These are phyloP conservation scores for Stereocaulon alpinum DNA, from an alignment of 495 filamentous ascomycete species.

Conservation along the genomic window DNA sequence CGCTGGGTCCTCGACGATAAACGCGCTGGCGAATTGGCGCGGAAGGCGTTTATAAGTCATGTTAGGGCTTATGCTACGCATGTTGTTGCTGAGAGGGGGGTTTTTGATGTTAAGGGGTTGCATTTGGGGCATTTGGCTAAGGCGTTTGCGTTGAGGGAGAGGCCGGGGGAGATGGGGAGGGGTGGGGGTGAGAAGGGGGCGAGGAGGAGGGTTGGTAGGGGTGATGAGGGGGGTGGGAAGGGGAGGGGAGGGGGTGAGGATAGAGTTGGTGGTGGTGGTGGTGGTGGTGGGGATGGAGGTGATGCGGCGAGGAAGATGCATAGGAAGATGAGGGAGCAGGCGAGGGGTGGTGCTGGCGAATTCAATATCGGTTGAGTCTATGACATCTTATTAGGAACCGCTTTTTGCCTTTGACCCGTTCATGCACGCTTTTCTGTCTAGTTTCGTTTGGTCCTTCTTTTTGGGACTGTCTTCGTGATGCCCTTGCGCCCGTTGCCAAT, in stretches of 20 bases:
- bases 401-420: background rate
- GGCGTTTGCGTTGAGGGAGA: constrained; percentile 78
- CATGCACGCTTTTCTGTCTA: no score
- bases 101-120: constrained; percentile 80
- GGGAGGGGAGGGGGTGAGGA: constrained; percentile 31
- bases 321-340: constrained; percentile 64
- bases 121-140: constrained; percentile 93
- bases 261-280: constrained; percentile 20
- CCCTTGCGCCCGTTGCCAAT: no score
- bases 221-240: background rate
- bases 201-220: constrained; percentile 26
- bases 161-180: constrained; percentile 70
- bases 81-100: constrained; percentile 64
- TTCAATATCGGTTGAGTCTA: constrained; percentile 88
- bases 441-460: no score
- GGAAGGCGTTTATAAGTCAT: constrained; percentile 80
- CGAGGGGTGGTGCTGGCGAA: constrained; percentile 62
- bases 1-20: constrained; percentile 55
- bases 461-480: no score
- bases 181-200: constrained; percentile 31
- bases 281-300: constrained; percentile 32
- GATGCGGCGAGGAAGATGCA: constrained; percentile 66
- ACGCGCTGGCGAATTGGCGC: constrained; percentile 56
- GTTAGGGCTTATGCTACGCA: constrained; percentile 93
- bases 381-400: no score